Base-by-base conservation (phyloP, 495 filamentous ascomycete genomes). In the Aspergillus hancockii region DNA sequence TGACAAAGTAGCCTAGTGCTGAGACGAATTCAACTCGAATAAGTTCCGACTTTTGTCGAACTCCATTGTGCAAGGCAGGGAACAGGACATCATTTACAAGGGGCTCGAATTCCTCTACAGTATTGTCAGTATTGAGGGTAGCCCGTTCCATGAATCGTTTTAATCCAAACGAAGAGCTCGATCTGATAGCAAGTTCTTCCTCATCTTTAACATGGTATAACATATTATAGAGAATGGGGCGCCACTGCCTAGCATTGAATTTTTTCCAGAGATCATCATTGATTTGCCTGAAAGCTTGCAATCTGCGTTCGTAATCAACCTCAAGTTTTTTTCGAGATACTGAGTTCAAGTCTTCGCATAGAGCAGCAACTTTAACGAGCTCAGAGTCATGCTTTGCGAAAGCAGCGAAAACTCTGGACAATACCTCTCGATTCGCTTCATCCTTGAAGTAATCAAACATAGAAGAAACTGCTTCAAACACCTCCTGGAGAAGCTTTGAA, bases 401-500 rank as follows among this genome's bases (percentile, higher is more conserved):
- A 28, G 87, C 87, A 23, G 73, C 71, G 19, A 97, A 73, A 13
- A 97, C 88, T 53, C 83, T 77, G 22, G 88, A 87, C 22, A 98
- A 72, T 0, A 87, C 79, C 57, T 86, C 76, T 55, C 94, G 81
- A 65, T 89, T 93, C 25, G 76, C 66, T 41, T 87, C 84, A 66
- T 96, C 92, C 62, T 85, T 88, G 79, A 96, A 95, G 70, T 87
- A 95, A 41, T 89, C 88, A 57, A 95, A 97, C 47, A 96, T 77
- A 0, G 90, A 86, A 12, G 86, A 84, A 4, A 91, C 71, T 0
- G 87, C 90, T 67, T 75, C 84, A 79, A 64, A 94, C 51, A 62
- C 80, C 8, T 73, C 67, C 34, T 87, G 76, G 54, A 70, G 68
- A 41, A 79, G 71, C 55, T 65, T 63, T 14, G 52, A 36, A 63